phyloP scores from a whole-genome alignment of 306 rosid species.

The Lathyrus aphaca region DNA sequence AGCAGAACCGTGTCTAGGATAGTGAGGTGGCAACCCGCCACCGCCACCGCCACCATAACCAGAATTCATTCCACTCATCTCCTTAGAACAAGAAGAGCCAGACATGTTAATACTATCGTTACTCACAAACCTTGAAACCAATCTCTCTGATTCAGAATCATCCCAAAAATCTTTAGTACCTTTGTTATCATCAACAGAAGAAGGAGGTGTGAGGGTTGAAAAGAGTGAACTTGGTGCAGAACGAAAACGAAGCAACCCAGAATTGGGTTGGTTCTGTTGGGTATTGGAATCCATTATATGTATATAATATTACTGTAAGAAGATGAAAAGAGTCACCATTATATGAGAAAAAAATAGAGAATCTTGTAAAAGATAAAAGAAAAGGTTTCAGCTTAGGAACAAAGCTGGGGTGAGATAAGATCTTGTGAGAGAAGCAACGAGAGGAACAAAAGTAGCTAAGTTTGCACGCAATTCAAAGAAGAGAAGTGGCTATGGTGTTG shows the following conservation, averaged over 20 bases:
- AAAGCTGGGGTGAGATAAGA: slow-evolving; percentile 88
- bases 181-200: neutral
- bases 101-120: slow-evolving; percentile 41
- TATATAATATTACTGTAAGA: slow-evolving; percentile 24
- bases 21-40: slow-evolving; percentile 72
- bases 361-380: slow-evolving; percentile 4
- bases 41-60: slow-evolving; percentile 50
- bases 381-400: slow-evolving; percentile 50
- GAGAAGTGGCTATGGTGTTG: slow-evolving; percentile 10
- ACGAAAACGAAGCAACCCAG: slow-evolving; percentile 81
- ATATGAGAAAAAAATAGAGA: slow-evolving; percentile 38
- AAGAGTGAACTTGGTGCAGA: slow-evolving; percentile 77
- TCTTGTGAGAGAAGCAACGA: slow-evolving; percentile 74
- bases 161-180: slow-evolving; percentile 1
- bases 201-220: slow-evolving; percentile 41
- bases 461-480: slow-evolving; percentile 44
- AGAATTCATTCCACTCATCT: slow-evolving; percentile 47
- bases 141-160: slow-evolving; percentile 17
- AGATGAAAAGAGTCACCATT: slow-evolving; percentile 36
- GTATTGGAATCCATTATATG: slow-evolving; percentile 62
- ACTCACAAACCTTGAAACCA: slow-evolving; percentile 38
- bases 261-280: slow-evolving; percentile 49
- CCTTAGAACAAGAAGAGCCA: slow-evolving; percentile 35
- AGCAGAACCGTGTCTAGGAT: slow-evolving; percentile 64
- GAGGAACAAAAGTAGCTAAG: slow-evolving; percentile 1